These are phyloP conservation scores for Thalassiosira mediterranea DNA, from an alignment of 352 stramenopile species.

Conservation along the genomic window DNA sequence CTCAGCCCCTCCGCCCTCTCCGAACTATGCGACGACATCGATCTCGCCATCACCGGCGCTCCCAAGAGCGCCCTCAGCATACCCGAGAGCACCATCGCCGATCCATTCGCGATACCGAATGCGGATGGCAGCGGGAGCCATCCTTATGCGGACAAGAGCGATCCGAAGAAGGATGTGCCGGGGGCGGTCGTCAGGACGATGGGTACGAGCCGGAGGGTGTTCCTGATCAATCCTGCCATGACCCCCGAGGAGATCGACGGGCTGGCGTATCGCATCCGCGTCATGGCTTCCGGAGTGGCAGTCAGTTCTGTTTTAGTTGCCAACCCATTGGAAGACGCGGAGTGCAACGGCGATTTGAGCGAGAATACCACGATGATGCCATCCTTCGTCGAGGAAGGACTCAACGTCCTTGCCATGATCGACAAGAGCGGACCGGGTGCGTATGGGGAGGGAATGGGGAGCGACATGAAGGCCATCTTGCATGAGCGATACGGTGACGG, in stretches of 20 bases:
- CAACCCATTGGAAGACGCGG: conserved; percentile 55
- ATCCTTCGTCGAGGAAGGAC: conserved; percentile 36
- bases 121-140: background rate
- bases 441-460: conserved; percentile 2
- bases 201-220: conserved; percentile 66
- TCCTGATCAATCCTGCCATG: conserved; percentile 64
- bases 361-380: conserved; percentile 35
- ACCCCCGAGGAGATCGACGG: conserved; percentile 65
- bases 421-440: background rate
- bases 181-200: conserved; percentile 62
- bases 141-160: conserved; percentile 4
- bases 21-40: conserved; percentile 34
- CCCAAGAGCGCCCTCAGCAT: conserved; percentile 30
- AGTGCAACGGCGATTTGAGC: conserved; percentile 34
- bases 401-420: background rate
- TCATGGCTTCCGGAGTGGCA: conserved; percentile 59
- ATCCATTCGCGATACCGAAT: conserved; percentile 21
- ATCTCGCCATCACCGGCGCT: conserved; percentile 19
- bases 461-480: conserved; percentile 18
- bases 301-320: conserved; percentile 74
- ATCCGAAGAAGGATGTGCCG: background rate
- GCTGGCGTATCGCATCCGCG: conserved; percentile 66
- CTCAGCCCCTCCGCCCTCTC: conserved; percentile 22
- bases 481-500: conserved; percentile 25
- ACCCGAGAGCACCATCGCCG: conserved; percentile 25